Evolutionary conservation across 208 protist genomes (phyloP).

Genomic region (Trypanosoma scelopori): DNA sequence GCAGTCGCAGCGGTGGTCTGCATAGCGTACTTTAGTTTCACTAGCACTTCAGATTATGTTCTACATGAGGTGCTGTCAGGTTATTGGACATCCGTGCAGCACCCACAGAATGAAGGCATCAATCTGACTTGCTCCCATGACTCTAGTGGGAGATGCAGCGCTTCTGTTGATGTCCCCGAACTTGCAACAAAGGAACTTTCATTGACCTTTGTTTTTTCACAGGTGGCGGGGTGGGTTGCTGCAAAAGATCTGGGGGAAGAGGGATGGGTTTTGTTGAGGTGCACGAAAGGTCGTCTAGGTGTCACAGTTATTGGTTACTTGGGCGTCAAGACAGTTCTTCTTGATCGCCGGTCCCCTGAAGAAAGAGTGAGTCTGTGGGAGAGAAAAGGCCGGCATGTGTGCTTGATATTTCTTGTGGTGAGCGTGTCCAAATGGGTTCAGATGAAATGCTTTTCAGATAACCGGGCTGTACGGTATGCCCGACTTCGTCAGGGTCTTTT

Average conservation of each 20-base stretch:
- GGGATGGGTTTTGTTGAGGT: constrained; percentile 17
- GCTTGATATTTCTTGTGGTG: constrained; percentile 46
- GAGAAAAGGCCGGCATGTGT: constrained; percentile 48
- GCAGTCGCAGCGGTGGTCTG: constrained; percentile 13
- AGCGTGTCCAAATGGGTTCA: constrained; percentile 51
- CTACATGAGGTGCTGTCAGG: constrained; percentile 12
- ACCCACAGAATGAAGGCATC: constrained; percentile 1
- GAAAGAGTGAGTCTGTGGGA: constrained; percentile 5
- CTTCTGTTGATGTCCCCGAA: constrained; percentile 3
- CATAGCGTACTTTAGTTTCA: constrained; percentile 27
- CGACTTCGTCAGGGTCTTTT: background rate
- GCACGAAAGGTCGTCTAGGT: constrained; percentile 6
- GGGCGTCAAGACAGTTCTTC: background rate
- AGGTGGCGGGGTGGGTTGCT: constrained; percentile 6
- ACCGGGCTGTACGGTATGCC: background rate
- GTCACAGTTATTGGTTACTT: constrained; percentile 3
- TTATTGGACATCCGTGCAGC: constrained; percentile 12
- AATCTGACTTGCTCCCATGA: constrained; percentile 14
- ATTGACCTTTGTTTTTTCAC: constrained; percentile 22
- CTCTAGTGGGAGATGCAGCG: background rate
- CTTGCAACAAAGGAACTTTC: constrained; percentile 1
- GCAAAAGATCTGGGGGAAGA: constrained; percentile 1
- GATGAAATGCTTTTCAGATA: constrained; percentile 10
- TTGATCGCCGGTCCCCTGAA: background rate
- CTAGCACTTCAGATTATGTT: constrained; percentile 3